Base-by-base conservation (phyloP, 2,329 filamentous ascomycete genomes). In the Huntiella bhutanensis region DNA sequence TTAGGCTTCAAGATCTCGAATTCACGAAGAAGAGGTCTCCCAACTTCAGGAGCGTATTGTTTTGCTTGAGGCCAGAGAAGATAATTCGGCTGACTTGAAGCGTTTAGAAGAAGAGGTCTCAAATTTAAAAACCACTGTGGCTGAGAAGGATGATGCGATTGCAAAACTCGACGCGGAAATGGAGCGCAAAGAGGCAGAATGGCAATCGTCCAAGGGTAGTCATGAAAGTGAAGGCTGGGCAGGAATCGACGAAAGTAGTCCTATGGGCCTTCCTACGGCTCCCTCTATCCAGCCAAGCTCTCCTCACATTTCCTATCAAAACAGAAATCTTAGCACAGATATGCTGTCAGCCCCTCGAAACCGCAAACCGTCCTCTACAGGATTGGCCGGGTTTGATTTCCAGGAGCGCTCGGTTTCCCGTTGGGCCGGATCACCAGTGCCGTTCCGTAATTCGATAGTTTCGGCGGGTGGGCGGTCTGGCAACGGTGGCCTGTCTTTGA, bases 11-110 rank as follows among this genome's bases (percentile, higher is more conserved):
- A 41, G 32, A 17, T 42, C 35, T 22, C 15, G n/a, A 54, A 73
- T 71, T 46, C 66, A 82, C 16, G 86, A 94, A 58, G 83, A 93
- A 53, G 86, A 96, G 53, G 63, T 94, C 4, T 85, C 95, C 55
- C 71, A 73, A 44, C 66, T 74, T 51, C 73, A 68, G 54, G 77
- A 69, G 34, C 40, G 41, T 15, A 17, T 43, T 33, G 16, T 19
- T n/a, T 10, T 6, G 12, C 13, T 40, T 15, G 32, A 41, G 36
- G 33, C 19, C 17, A 40, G 32, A 42, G 12, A 39, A 8, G 34
- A 17, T 4, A 10, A 46, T 22, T 33, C 12, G 3, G 15, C 17
- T 4, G 11, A 17, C 6, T 4, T 45, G 12, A 33, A 28, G 8
- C 17, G 16, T 28, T 28, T 46, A 15, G 28, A 43, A 13, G 19